Percentiles rank a stretch among this genome's conserved stretches.
Conservation (phyloP, 768 basidiomycete species). For the Suillus discolor region DNA sequence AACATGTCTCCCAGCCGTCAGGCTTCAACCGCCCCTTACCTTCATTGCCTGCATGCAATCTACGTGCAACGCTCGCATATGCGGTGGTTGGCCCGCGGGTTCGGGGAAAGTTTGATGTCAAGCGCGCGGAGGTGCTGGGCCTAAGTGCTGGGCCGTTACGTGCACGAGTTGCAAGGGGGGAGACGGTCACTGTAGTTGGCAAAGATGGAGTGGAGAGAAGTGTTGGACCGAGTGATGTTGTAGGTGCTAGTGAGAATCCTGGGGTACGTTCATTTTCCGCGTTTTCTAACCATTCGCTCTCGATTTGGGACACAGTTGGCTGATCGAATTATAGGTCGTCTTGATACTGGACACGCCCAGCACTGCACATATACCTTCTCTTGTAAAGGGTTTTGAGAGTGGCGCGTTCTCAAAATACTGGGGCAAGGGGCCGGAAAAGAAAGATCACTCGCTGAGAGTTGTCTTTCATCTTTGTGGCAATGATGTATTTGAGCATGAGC, state of each 20-base stretch:
- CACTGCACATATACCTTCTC: not conserved
- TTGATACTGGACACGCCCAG: constrained; percentile 1
- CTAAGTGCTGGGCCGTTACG: constrained; percentile 62
- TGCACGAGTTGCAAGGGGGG: constrained; percentile 63
- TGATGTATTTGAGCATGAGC: constrained; percentile 63
- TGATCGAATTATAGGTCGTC: not conserved
- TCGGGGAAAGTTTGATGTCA: constrained; percentile 1
- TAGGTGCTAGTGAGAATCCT: constrained; percentile 1
- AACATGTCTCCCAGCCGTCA: not conserved
- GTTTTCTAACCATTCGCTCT: not conserved
- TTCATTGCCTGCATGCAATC: not conserved
- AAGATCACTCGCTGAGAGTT: not conserved
- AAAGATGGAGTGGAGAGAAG: not conserved
- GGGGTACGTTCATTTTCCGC: not conserved
- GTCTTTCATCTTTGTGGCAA: constrained; percentile 1
- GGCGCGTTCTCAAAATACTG: not conserved
- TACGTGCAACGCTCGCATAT: not conserved
- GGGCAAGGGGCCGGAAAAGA: not conserved
- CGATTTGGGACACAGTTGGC: not conserved
- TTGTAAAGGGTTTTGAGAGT: not conserved
- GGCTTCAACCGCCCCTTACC: not conserved
- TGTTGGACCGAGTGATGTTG: constrained; percentile 1
- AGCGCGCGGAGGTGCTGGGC: constrained; percentile 45
- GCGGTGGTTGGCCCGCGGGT: not conserved
- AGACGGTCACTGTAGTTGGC: constrained; percentile 47